These are phyloP conservation scores for Colletotrichum graminicola DNA, from an alignment of 2,329 filamentous ascomycete genomes.

Conservation along the genomic window DNA sequence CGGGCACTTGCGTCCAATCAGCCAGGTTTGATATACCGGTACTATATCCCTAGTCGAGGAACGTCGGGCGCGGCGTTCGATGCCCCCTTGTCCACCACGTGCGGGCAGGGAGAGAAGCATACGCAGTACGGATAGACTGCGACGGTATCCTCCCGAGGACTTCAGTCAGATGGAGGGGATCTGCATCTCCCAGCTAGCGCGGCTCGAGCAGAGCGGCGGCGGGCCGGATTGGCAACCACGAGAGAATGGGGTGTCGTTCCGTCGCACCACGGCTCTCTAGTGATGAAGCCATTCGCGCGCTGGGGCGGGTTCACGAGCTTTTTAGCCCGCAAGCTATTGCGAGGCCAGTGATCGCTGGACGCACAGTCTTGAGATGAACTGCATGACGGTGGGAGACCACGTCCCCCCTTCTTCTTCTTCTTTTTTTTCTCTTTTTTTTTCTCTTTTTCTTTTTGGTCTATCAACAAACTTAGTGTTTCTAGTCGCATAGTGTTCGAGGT, in stretches of 20 bases:
- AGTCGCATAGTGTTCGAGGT: background rate
- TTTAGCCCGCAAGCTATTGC: background rate
- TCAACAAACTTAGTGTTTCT: background rate
- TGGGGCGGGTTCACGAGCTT: background rate
- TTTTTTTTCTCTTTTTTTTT: too few species aligned
- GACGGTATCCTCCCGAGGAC: background rate
- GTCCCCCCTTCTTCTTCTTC: too few species aligned
- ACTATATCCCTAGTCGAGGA: constrained; percentile 5
- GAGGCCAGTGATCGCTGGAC: background rate
- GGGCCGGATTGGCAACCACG: constrained; percentile 23
- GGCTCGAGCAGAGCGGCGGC: background rate
- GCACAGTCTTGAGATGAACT: constrained; percentile 1
- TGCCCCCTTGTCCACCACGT: constrained; percentile 23
- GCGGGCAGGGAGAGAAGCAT: background rate
- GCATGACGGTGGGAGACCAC: constrained; percentile 1
- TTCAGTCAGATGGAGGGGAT: background rate
- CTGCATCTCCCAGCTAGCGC: background rate
- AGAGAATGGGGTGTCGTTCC: background rate
- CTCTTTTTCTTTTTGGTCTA: background rate
- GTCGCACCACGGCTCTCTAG: constrained; percentile 33
- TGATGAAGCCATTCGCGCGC: constrained; percentile 17
- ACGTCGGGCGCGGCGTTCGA: constrained; percentile 23
- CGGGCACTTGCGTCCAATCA: background rate
- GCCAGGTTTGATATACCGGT: background rate
- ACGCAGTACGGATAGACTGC: background rate